A percentile compares a stretch with the other conserved stretches of the same genome.
Conservation (phyloP, 768 basidiomycete genomes). For the Tricholomella constricta region DNA sequence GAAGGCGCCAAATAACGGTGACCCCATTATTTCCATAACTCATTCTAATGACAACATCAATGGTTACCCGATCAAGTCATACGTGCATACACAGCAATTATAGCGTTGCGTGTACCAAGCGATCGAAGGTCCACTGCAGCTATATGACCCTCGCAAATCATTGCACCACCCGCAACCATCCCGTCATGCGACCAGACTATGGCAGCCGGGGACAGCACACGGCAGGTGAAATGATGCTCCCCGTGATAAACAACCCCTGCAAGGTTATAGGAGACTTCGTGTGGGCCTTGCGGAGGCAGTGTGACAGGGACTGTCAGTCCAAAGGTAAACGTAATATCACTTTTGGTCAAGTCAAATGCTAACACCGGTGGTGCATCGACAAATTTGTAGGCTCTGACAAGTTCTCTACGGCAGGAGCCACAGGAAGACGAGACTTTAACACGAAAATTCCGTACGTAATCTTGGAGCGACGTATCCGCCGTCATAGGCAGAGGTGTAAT, state of each 20-base stretch:
- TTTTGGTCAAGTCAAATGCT: neutral
- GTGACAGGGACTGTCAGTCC: neutral
- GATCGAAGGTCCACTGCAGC: neutral
- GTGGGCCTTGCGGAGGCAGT: no score
- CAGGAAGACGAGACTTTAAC: neutral
- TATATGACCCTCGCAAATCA: neutral
- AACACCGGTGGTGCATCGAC: neutral
- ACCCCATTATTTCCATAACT: no score
- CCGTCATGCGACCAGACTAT: conserved; percentile 4
- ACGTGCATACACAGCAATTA: neutral
- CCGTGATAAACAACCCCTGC: conserved; percentile 6
- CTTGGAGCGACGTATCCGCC: neutral
- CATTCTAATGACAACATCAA: no score
- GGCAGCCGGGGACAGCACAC: neutral
- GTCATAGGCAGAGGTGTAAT: neutral
- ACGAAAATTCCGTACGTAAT: neutral
- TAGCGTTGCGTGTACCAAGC: neutral
- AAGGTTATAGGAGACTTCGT: neutral
- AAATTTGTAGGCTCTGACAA: neutral
- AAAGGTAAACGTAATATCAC: neutral
- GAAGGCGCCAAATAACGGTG: no score
- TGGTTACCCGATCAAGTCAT: no score
- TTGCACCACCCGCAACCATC: neutral
- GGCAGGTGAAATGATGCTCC: neutral
- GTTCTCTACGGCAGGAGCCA: neutral